These are phyloP conservation scores for Salvia miltiorrhiza DNA, from an alignment of 257 asterid species.

Conservation along the genomic window DNA sequence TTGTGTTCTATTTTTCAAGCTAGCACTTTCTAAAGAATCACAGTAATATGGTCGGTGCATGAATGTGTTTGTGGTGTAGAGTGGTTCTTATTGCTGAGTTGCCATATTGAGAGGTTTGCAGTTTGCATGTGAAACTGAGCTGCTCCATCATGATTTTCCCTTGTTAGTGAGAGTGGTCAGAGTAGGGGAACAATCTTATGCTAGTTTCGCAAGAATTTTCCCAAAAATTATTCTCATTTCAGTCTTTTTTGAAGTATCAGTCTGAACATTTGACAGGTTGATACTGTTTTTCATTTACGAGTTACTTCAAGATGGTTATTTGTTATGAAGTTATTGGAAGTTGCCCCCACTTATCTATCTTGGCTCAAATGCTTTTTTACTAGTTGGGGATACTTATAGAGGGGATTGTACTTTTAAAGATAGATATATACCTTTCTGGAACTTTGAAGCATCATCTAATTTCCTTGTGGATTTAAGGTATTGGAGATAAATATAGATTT, in stretches of 20 bases:
- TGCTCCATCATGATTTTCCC: neutral
- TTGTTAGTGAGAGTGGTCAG: neutral
- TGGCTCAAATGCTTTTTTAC: neutral
- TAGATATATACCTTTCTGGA: neutral
- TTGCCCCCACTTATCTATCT: neutral
- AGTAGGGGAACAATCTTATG: neutral
- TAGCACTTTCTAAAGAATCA: no score
- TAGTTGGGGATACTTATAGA: neutral
- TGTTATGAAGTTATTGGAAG: no score
- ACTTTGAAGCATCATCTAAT: neutral
- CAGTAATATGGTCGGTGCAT: no score
- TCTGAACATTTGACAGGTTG: neutral
- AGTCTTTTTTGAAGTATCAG: neutral
- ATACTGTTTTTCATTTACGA: neutral
- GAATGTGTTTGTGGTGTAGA: no score
- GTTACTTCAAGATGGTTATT: no score
- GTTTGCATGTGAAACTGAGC: neutral
- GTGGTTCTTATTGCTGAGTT: no score
- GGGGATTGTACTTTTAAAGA: neutral
- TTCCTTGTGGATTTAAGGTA: constrained; percentile 35
- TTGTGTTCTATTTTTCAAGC: no score
- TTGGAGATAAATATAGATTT: constrained; percentile 43
- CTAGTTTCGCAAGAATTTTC: neutral
- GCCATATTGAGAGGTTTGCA: neutral
- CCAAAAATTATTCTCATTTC: neutral